Conservation (phyloP, 192 early-diverging fungal species). For the Backusella luteola region DNA sequence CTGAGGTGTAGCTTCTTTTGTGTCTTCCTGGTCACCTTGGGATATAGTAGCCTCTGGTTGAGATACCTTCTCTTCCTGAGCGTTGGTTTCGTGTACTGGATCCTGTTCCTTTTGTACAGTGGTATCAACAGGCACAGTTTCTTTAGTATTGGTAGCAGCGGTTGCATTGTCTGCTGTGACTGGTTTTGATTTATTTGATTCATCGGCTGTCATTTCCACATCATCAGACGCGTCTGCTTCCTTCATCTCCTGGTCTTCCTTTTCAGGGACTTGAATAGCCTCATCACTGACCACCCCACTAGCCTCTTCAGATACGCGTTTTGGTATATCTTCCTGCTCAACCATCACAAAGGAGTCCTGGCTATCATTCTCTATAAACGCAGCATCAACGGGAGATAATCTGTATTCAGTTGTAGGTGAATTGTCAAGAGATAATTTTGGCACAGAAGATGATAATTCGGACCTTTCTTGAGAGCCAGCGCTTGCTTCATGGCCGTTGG, state of each 20-base stretch:
- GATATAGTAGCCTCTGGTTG: too few species aligned
- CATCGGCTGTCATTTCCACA: neutral
- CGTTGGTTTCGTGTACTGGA: too few species aligned
- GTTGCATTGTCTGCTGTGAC: neutral
- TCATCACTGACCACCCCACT: neutral
- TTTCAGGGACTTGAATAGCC: neutral
- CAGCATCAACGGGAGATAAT: neutral
- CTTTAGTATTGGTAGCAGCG: neutral
- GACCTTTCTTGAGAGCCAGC: neutral
- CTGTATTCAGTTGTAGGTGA: neutral
- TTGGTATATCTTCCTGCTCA: neutral
- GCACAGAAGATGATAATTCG: neutral
- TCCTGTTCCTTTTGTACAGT: neutral
- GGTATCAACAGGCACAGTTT: neutral
- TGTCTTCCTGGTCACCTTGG: too few species aligned
- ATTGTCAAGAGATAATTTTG: neutral
- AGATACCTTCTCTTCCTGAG: too few species aligned
- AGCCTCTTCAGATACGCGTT: neutral
- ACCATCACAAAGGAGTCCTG: neutral
- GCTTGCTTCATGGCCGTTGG: neutral
- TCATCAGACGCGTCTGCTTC: neutral
- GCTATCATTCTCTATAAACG: neutral
- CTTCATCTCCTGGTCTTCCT: neutral
- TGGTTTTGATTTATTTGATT: neutral
- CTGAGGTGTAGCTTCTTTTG: too few species aligned